Evolutionary conservation across 2,329 filamentous ascomycete genomes (phyloP).

Genomic region (Hypoxylon rubiginosum): DNA sequence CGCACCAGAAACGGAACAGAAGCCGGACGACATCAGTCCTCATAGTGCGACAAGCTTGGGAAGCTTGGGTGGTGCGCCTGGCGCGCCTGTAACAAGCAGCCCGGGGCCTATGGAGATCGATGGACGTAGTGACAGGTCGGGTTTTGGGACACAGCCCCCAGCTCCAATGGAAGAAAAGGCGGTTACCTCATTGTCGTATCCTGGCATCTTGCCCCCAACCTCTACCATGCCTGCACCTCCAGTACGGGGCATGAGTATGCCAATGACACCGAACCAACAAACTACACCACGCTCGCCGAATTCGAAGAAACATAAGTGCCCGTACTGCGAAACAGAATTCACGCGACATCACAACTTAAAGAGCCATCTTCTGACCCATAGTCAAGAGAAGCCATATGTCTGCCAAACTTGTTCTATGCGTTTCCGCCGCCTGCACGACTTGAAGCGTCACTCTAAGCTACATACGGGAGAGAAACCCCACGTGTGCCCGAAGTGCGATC

Average conservation of each 20-base stretch:
- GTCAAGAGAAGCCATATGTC: constrained; percentile 96
- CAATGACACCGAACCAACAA: constrained; percentile 63
- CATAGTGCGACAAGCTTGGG: constrained; percentile 58
- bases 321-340: constrained; percentile 96
- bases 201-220: constrained; percentile 63
- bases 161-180: constrained; percentile 66
- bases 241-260: constrained; percentile 68
- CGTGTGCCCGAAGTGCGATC: constrained; percentile 92
- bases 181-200: constrained; percentile 68
- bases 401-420: constrained; percentile 94
- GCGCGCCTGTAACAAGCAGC: constrained; percentile 61
- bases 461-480: constrained; percentile 97
- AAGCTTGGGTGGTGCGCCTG: constrained; percentile 58
- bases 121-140: constrained; percentile 54
- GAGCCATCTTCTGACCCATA: constrained; percentile 96
- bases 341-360: constrained; percentile 98
- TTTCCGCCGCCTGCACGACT: constrained; percentile 91
- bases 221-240: constrained; percentile 60
- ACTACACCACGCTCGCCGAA: constrained; percentile 76
- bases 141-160: constrained; percentile 57
- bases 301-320: constrained; percentile 93
- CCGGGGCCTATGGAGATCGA: constrained; percentile 69
- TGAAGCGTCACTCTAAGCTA: constrained; percentile 96
- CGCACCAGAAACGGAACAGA: constrained; percentile 46
- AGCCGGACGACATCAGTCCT: constrained; percentile 58